Percentiles rank a stretch among this genome's conserved stretches.
phyloP scores from a whole-genome alignment of 495 filamentous ascomycete species.

The Talaromyces nanjingensis region DNA sequence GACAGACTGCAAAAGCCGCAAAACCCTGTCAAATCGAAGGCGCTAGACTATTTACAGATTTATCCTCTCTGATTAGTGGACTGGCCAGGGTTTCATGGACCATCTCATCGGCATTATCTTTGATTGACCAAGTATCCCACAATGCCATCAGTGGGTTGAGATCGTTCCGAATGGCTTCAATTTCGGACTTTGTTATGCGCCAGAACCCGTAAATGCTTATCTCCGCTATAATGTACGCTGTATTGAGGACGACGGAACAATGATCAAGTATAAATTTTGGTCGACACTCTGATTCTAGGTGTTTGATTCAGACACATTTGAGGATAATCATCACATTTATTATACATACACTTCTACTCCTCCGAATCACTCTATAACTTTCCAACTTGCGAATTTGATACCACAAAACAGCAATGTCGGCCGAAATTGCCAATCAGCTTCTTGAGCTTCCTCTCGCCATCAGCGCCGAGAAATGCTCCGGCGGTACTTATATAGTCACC shows the following conservation, averaged over 20 bases:
- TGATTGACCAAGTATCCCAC: too few relatives aligned
- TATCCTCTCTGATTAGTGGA: neutral
- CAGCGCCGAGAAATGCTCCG: conserved; percentile 1
- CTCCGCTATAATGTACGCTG: neutral
- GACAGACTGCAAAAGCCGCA: neutral
- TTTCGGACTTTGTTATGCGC: neutral
- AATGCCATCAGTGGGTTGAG: too few relatives aligned
- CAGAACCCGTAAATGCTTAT: neutral
- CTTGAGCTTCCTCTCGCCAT: neutral
- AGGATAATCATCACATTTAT: neutral
- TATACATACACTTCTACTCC: neutral
- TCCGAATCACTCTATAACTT: neutral
- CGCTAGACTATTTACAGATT: neutral
- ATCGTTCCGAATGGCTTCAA: neutral
- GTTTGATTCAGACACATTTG: neutral
- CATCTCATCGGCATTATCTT: neutral
- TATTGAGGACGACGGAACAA: too few relatives aligned
- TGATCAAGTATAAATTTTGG: neutral
- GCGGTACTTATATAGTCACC: conserved; percentile 38
- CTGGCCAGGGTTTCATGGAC: neutral
- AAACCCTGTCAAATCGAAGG: neutral
- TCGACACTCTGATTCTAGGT: neutral
- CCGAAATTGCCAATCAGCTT: conserved; percentile 1
- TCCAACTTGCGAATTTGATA: neutral
- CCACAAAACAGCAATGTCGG: neutral